Conservation (phyloP, 75 land plant species). For the Pinus taeda region DNA sequence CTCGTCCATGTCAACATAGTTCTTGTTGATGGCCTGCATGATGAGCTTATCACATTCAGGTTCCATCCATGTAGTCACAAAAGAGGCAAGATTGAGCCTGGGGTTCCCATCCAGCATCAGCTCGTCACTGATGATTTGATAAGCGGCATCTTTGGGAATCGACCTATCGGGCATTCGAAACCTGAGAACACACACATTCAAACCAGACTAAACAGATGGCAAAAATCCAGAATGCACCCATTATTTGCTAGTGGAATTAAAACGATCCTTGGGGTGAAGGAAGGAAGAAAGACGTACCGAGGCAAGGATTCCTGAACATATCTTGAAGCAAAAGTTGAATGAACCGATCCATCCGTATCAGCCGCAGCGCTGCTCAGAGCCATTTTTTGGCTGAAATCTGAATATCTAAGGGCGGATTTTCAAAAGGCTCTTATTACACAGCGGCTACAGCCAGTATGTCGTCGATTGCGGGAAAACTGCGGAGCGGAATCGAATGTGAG, state of each 20-base stretch:
- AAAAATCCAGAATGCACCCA: too few species aligned
- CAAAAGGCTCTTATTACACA: too few species aligned
- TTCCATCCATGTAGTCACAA: conserved; percentile 45
- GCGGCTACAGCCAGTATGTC: too few species aligned
- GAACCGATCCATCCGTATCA: neutral
- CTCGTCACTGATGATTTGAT: conserved; percentile 37
- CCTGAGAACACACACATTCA: neutral
- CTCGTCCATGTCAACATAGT: conserved; percentile 77
- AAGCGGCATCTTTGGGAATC: conserved; percentile 32
- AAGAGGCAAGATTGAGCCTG: conserved; percentile 38
- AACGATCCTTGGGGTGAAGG: too few species aligned
- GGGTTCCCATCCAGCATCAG: conserved; percentile 46
- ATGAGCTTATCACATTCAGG: conserved; percentile 28
- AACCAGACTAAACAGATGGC: too few species aligned
- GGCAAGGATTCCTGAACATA: conserved; percentile 2
- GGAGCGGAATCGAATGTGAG: too few species aligned
- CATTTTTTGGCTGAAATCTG: too few species aligned
- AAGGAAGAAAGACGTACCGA: neutral
- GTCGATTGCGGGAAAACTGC: too few species aligned
- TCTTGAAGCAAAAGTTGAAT: neutral
- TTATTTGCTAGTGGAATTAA: too few species aligned
- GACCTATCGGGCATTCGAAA: conserved; percentile 15
- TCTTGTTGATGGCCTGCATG: conserved; percentile 50
- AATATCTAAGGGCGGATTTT: too few species aligned
- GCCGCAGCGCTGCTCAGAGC: too few species aligned